Evolutionary conservation across 495 filamentous ascomycete genomes (phyloP), one percentile per base, ranked within the genome.

Genomic region (Trichoderma reesei): DNA sequence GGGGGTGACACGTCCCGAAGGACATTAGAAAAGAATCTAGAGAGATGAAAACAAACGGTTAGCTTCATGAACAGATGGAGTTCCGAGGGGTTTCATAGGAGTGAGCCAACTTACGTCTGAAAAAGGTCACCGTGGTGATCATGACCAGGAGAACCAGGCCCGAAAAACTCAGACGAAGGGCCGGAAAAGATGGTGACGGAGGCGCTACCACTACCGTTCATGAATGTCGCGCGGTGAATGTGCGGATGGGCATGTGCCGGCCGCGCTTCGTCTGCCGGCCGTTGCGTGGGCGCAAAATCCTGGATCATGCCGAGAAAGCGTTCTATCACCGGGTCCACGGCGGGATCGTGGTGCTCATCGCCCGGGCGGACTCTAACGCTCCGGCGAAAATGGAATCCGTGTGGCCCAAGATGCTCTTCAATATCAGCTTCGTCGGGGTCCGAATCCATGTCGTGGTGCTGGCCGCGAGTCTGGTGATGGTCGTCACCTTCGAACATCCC

Each of bases 381-480:
- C 3, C 46, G 63, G 34, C 66, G 72, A 31, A 69, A 68, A 33
- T 82, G 76, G 6, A 82, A 82, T 18, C 79, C 82, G 10, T 80
- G 77, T 60, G 71, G 78, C 60, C 71, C 72, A 62, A 81, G 67
- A 46, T 81, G 76, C 26, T 82, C 76, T 13, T 80, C 80, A 34
- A 82, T 76, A 65, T 80, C 76, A 51, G 65, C 74, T 51, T 78
- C 78, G 9, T 80, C 80, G 0, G 76, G 77, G 61, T 83, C 79
- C 0, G 76, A 78, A 42, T 80, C 72, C 38, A 72, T 66, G 39
- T 76, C 76, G 61, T 72, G 71, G 56, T 74, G 70, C 5, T 63
- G 71, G 74, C 73, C 80, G 0, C 75, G 77, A 66, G 78, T 75
- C 60, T 75, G 74, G 66, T 34, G 42, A 37, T 62, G 71, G 59